These are phyloP conservation scores for Geoglossum cookeanum DNA, from an alignment of 2,329 filamentous ascomycete genomes.

Conservation along the genomic window DNA sequence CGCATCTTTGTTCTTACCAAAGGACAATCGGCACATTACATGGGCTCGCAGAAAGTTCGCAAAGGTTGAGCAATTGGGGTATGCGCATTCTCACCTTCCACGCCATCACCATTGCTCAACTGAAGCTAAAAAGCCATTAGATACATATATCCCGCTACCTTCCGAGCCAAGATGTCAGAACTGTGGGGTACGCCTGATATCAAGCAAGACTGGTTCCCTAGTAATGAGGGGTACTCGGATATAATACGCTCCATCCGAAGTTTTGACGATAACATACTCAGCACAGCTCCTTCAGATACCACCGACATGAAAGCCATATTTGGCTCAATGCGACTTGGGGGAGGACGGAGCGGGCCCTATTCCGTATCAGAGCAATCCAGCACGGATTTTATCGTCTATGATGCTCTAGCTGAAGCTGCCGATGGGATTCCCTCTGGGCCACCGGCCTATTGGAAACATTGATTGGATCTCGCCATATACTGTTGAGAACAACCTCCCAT, in stretches of 20 bases:
- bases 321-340: slow-evolving; percentile 22
- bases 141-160: slow-evolving; percentile 61
- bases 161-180: slow-evolving; percentile 57
- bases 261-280: slow-evolving; percentile 55
- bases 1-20: slow-evolving; percentile 59
- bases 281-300: slow-evolving; percentile 34
- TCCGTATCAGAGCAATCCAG: background rate
- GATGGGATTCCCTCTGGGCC: background rate
- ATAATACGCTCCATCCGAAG: slow-evolving; percentile 59
- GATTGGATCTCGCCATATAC: background rate
- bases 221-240: slow-evolving; percentile 55
- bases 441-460: background rate
- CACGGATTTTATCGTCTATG: background rate
- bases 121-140: slow-evolving; percentile 26
- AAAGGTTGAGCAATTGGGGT: slow-evolving; percentile 61
- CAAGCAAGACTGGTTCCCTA: slow-evolving; percentile 74
- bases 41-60: slow-evolving; percentile 72
- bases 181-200: slow-evolving; percentile 55
- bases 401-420: background rate
- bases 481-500: background rate
- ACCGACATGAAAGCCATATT: slow-evolving; percentile 61
- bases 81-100: slow-evolving; percentile 8
- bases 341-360: slow-evolving; percentile 6
- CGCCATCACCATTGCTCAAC: background rate
- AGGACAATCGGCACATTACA: slow-evolving; percentile 49